These are phyloP conservation scores for Pythium dissimile DNA, from an alignment of 352 stramenopile genomes.

Conservation along the genomic window DNA sequence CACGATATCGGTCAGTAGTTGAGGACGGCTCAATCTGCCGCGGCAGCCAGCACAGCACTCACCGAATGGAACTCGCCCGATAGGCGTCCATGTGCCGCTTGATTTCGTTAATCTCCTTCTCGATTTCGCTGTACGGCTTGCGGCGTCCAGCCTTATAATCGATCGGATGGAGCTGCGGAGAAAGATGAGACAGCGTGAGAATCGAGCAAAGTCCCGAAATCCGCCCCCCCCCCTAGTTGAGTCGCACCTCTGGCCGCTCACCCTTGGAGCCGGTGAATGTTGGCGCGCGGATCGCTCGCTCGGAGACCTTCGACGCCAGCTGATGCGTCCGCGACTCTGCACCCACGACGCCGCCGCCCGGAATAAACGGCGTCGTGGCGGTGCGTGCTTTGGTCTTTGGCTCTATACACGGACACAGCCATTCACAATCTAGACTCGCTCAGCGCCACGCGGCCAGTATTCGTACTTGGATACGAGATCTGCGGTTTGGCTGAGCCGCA, in stretches of 20 bases:
- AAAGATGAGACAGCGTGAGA: not conserved
- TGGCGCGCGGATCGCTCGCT: constrained; percentile 55
- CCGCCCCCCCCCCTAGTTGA: no score
- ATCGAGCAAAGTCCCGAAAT: no score
- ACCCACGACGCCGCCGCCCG: constrained; percentile 37
- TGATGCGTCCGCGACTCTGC: constrained; percentile 48
- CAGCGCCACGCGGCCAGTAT: no score
- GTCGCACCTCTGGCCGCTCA: constrained; percentile 30
- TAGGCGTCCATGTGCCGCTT: constrained; percentile 69
- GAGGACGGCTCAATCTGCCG: not conserved
- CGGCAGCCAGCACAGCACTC: no score
- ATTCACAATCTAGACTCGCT: no score
- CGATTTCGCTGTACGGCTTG: constrained; percentile 67
- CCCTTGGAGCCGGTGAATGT: constrained; percentile 28
- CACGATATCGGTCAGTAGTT: not conserved
- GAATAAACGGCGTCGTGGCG: constrained; percentile 55
- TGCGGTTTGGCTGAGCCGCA: constrained; percentile 58
- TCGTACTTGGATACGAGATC: constrained; percentile 73
- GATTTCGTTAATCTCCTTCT: constrained; percentile 73
- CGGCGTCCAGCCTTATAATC: constrained; percentile 44
- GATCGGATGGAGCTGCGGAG: constrained; percentile 51
- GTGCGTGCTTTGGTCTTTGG: constrained; percentile 46
- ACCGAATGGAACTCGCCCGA: constrained; percentile 52
- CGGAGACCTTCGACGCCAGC: constrained; percentile 47
- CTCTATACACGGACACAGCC: no score